These are phyloP conservation scores for Triticum turgidum DNA, from an alignment of 176 grass and related monocot genomes.

Conservation along the genomic window DNA sequence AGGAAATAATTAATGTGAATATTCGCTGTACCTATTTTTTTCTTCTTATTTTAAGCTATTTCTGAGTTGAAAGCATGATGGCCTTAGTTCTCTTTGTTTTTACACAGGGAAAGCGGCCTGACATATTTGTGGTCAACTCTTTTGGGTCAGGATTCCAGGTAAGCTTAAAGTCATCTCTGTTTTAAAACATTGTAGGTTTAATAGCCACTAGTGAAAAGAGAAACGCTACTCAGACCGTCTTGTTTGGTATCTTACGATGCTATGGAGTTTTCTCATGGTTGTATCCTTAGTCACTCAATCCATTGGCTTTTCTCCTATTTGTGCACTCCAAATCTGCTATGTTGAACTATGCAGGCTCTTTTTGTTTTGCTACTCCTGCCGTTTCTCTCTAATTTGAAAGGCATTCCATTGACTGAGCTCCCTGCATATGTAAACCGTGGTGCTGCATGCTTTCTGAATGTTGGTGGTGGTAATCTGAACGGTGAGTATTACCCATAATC, in stretches of 20 bases:
- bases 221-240: background rate
- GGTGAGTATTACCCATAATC: conserved; percentile 46
- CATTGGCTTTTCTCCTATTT: background rate
- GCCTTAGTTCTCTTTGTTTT: conserved; percentile 3
- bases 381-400: conserved; percentile 86
- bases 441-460: conserved; percentile 86
- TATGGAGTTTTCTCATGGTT: background rate
- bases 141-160: conserved; percentile 98
- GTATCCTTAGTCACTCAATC: conserved; percentile 7
- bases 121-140: conserved; percentile 97
- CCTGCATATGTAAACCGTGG: conserved; percentile 73
- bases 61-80: background rate
- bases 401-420: conserved; percentile 76
- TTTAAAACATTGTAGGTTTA: conserved; percentile 14
- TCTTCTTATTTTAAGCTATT: background rate
- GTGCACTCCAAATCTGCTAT: conserved; percentile 33
- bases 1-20: background rate
- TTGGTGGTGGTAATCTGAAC: conserved; percentile 58
- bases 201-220: conserved; percentile 3
- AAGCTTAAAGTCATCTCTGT: conserved; percentile 13
- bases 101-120: conserved; percentile 72
- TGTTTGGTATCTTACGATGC: background rate
- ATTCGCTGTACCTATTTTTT: background rate
- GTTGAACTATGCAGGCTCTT: conserved; percentile 63
- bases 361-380: conserved; percentile 90